Percentiles rank a stretch among this genome's conserved stretches.
phyloP scores from a whole-genome alignment of 1,284 basidiomycete genomes.

The Ceratobasidium papillatum region DNA sequence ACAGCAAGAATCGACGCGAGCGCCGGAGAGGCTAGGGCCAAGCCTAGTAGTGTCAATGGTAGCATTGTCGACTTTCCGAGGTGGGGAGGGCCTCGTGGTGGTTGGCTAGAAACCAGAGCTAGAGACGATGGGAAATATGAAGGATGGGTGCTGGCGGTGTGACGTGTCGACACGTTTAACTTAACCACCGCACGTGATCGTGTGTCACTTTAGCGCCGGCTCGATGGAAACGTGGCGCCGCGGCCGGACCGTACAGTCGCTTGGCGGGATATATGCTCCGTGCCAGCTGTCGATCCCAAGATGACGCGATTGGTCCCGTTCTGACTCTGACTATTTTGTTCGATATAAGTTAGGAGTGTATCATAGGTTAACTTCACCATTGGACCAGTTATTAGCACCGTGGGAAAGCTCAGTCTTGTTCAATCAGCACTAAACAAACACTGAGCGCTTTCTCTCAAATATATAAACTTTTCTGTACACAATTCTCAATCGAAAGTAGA shows the following conservation, averaged over 20 bases:
- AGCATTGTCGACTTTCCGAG: slow-evolving; percentile 14
- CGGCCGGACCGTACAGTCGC: neutral
- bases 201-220: slow-evolving; percentile 21
- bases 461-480: too few species aligned
- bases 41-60: neutral
- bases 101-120: neutral
- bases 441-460: too few species aligned
- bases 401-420: too few species aligned
- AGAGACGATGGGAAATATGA: neutral
- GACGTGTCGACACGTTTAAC: slow-evolving; percentile 25
- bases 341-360: too few species aligned
- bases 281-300: neutral
- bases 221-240: neutral
- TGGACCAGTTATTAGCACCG: too few species aligned
- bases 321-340: too few species aligned
- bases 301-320: neutral
- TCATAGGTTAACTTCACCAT: too few species aligned
- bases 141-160: slow-evolving; percentile 8
- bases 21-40: slow-evolving; percentile 16
- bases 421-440: too few species aligned
- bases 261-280: neutral
- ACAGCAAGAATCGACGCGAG: slow-evolving; percentile 81
- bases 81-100: neutral
- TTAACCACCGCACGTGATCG: slow-evolving; percentile 29
- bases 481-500: too few species aligned